Evolutionary conservation across 2,329 filamentous ascomycete genomes (phyloP), one percentile per base, ranked within the genome.

Genomic region (Fusarium pininemorale): DNA sequence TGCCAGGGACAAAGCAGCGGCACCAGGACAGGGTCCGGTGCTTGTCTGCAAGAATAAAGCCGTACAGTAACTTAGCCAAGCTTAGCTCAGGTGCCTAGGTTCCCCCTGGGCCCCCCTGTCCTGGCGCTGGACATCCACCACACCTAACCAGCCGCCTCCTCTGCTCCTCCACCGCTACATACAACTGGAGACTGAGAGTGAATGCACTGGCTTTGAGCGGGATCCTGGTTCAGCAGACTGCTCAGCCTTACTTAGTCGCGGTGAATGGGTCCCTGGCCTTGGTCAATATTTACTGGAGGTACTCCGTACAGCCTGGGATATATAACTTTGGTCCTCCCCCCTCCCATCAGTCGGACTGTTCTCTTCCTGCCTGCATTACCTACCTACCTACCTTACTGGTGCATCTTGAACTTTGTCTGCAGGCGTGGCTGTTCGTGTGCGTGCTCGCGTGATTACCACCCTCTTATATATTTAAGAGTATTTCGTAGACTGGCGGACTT

Each of bases 241-340:
- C 76, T 78, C 76, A 78, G 76, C 76, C 76, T 78, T 78, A 78
- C 74, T 78, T 77, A 74, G 70, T 78, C 68, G 53, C 53, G 71
- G 70, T 75, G 67, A 74, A 73, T 53, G 60, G 66, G 65, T 47
- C 63, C 63, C 65, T 38, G 61, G 64, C 73, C 64, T 56, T 72
- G 73, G 68, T 63, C 63, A 68, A 67, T 69, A 73, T 77, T 68
- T 77, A 68, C 69, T 68, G n/a, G 22, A 67, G 38, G 59, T 30
- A 30, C 69, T 73, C 59, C 55, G 55, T 61, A 67, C 55, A 50
- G 60, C 69, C 69, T 53, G 63, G 76, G 56, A 72, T 77, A 77
- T 77, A 77, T 78, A 77, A 69, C 73, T 66, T 77, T 70, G n/a
- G 53, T 69, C 61, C 54, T 50, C 65, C 63, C 73, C 73, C 70